Conservation (phyloP, 164 flowering plant species). For the Chimonanthus praecox region DNA sequence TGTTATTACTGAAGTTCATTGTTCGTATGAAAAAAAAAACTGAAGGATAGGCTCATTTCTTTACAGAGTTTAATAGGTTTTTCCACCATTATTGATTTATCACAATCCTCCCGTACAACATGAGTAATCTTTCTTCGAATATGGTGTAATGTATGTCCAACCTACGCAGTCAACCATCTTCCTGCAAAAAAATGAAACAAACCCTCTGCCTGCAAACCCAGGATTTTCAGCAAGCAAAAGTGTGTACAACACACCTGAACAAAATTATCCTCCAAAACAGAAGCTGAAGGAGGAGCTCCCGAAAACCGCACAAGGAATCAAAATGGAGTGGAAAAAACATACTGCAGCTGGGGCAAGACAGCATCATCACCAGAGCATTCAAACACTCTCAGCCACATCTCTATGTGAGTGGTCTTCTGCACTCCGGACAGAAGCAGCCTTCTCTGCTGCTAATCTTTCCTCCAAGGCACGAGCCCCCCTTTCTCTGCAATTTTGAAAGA, state of each 20-base stretch:
- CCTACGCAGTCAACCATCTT: neutral
- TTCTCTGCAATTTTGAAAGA: conserved; percentile 45
- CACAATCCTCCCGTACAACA: neutral
- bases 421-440: conserved; percentile 28
- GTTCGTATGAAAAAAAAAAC: neutral
- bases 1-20: neutral
- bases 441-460: conserved; percentile 82
- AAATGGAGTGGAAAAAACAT: neutral
- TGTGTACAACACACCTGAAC: neutral
- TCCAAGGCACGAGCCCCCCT: conserved; percentile 93
- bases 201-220: neutral
- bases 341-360: neutral
- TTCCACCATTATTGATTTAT: conserved; percentile 1
- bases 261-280: neutral
- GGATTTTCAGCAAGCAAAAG: neutral
- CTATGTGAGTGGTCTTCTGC: conserved; percentile 35
- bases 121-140: neutral
- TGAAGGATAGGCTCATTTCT: neutral
- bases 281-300: neutral
- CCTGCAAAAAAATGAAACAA: neutral
- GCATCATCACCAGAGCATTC: conserved; percentile 9
- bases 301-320: neutral
- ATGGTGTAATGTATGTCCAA: neutral
- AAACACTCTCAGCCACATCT: conserved; percentile 62
- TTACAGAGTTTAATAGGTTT: neutral